phyloP scores from a whole-genome alignment of 305 asterid species.

The Fraxinus dipetala region DNA sequence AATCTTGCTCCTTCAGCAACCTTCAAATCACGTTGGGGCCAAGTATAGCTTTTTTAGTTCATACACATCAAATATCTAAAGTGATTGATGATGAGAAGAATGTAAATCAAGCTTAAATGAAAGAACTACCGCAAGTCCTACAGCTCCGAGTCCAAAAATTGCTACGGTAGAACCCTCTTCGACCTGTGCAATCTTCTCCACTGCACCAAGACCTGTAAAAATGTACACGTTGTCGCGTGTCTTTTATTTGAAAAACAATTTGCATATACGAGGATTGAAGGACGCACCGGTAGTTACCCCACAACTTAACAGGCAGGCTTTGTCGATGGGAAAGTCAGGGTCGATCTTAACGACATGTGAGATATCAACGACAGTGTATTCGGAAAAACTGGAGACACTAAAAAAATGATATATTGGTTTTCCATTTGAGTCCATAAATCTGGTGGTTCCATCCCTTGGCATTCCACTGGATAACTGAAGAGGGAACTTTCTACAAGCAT shows the following conservation, averaged over 20 bases:
- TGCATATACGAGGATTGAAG: background rate
- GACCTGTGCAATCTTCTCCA: constrained; percentile 33
- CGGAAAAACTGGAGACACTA: constrained; percentile 32
- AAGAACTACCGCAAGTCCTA: constrained; percentile 42
- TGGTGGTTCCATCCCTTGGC: constrained; percentile 39
- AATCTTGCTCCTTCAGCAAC: constrained; percentile 45
- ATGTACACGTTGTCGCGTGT: background rate
- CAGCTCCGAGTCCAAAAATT: constrained; percentile 41
- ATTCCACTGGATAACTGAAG: constrained; percentile 19
- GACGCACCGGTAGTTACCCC: constrained; percentile 38
- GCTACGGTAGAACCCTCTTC: constrained; percentile 40
- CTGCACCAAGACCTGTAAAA: constrained; percentile 41
- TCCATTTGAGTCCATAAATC: constrained; percentile 35
- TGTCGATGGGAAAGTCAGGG: constrained; percentile 29
- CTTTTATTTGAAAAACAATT: background rate
- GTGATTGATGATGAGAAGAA: background rate
- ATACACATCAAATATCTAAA: background rate
- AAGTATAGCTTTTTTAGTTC: background rate
- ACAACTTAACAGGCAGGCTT: constrained; percentile 42
- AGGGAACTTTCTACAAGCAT: constrained; percentile 34
- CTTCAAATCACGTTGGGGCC: constrained; percentile 3
- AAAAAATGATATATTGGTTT: constrained; percentile 30
- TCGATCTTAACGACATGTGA: constrained; percentile 36
- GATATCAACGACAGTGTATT: constrained; percentile 45
- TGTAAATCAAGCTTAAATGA: background rate